phyloP scores from a whole-genome alignment of 345 rosid species.

The Bruguiera gymnorhiza region DNA sequence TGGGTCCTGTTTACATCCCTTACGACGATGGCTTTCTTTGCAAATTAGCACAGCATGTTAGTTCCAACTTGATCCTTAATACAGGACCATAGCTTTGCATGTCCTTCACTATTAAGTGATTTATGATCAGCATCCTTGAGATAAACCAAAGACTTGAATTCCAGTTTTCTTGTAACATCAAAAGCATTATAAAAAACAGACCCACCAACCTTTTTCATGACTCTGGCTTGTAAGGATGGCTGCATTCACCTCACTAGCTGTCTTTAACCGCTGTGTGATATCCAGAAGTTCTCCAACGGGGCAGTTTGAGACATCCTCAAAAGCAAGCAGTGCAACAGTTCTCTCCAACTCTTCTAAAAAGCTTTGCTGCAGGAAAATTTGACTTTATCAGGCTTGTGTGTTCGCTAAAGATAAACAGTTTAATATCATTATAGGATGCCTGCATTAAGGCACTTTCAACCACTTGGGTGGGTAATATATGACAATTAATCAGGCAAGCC shows the following conservation, averaged over 20 bases:
- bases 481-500: neutral
- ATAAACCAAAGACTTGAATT: neutral
- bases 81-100: too few relatives aligned
- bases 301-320: conserved; percentile 81
- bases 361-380: conserved; percentile 40
- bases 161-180: neutral
- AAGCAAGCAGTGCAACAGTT: conserved; percentile 85
- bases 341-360: conserved; percentile 94
- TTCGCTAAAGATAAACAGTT: neutral
- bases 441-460: neutral
- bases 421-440: neutral
- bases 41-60: neutral
- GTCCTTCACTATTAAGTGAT: neutral
- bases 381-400: neutral
- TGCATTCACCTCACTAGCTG: conserved; percentile 95
- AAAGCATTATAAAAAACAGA: neutral
- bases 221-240: conserved; percentile 98
- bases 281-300: conserved; percentile 89
- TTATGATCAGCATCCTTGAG: neutral
- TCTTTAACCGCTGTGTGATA: conserved; percentile 87
- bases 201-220: conserved; percentile 77
- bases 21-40: neutral
- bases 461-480: neutral
- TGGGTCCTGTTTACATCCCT: neutral
- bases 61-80: neutral